Percentiles rank a stretch among this genome's conserved stretches.
phyloP scores from a whole-genome alignment of 495 filamentous ascomycete species.

The Aspergillus campestris region DNA sequence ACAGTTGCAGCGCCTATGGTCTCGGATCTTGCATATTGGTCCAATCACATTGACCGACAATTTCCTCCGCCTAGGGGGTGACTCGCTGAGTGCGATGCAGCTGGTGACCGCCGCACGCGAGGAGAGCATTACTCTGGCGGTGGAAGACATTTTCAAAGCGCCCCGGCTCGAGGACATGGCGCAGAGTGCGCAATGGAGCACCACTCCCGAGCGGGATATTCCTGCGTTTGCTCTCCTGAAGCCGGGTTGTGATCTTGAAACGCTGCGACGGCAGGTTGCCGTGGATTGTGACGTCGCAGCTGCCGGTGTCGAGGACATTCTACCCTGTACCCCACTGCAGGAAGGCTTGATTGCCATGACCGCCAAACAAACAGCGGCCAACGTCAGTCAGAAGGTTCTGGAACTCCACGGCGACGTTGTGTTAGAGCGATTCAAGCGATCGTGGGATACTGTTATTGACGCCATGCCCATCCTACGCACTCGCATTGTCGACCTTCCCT shows the following conservation, averaged over 20 bases:
- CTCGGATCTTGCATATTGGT: no score
- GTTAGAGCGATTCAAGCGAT: slow-evolving; percentile 29
- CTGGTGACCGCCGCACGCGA: slow-evolving; percentile 26
- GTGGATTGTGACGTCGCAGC: no score
- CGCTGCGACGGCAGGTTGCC: no score
- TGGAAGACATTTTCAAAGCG: slow-evolving; percentile 16
- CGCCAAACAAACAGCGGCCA: slow-evolving; percentile 35
- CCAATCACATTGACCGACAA: slow-evolving; percentile 24
- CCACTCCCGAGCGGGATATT: no score
- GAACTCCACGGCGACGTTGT: slow-evolving; percentile 14
- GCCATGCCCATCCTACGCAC: slow-evolving; percentile 33
- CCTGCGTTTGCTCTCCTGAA: no score
- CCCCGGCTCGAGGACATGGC: slow-evolving; percentile 11
- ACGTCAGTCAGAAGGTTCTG: slow-evolving; percentile 35
- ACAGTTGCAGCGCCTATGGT: no score
- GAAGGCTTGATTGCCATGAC: slow-evolving; percentile 48
- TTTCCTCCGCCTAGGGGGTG: slow-evolving; percentile 47
- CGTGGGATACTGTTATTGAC: no score
- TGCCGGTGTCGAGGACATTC: slow-evolving; percentile 41
- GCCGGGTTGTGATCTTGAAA: no score
- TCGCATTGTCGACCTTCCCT: slow-evolving; percentile 21
- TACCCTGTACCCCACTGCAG: slow-evolving; percentile 50
- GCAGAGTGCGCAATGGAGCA: not conserved
- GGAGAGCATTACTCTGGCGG: slow-evolving; percentile 10
- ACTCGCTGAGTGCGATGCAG: slow-evolving; percentile 43